Evolutionary conservation across 2,329 filamentous ascomycete species (phyloP).

Genomic region (Alternaria longipes): DNA sequence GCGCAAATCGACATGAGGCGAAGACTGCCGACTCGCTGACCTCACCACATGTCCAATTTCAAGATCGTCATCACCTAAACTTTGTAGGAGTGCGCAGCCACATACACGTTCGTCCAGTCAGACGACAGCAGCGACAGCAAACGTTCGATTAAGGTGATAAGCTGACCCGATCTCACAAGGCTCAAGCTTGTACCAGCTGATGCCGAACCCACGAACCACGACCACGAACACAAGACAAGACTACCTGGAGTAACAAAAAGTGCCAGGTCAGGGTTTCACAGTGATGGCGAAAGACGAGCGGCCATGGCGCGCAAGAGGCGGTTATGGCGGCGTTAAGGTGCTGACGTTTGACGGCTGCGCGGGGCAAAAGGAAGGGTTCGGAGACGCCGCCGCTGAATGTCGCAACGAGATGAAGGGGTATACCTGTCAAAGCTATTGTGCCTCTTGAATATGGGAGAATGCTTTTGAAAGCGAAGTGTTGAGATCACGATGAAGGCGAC

Average conservation of each 20-base stretch:
- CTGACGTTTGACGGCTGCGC: background rate
- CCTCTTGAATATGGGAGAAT: background rate
- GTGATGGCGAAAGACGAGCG: background rate
- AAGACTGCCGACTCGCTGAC: background rate
- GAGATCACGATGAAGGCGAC: background rate
- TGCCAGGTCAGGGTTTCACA: background rate
- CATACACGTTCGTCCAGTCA: background rate
- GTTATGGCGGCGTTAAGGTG: slow-evolving; percentile 3
- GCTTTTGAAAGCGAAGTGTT: background rate
- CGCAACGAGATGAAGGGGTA: background rate
- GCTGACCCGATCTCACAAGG: background rate
- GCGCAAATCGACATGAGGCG: background rate
- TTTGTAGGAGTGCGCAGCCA: background rate
- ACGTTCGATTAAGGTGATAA: background rate
- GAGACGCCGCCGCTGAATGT: background rate
- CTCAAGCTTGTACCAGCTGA: slow-evolving; percentile 1
- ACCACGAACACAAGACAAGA: background rate
- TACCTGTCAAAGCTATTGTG: background rate
- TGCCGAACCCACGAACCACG: background rate
- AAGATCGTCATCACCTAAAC: background rate
- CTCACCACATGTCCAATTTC: background rate
- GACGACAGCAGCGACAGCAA: background rate
- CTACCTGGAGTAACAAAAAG: background rate
- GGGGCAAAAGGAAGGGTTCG: slow-evolving; percentile 4
- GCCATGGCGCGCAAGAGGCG: slow-evolving; percentile 4